Conservation (phyloP, 257 asterid genomes). For the Fraxinus americana region DNA sequence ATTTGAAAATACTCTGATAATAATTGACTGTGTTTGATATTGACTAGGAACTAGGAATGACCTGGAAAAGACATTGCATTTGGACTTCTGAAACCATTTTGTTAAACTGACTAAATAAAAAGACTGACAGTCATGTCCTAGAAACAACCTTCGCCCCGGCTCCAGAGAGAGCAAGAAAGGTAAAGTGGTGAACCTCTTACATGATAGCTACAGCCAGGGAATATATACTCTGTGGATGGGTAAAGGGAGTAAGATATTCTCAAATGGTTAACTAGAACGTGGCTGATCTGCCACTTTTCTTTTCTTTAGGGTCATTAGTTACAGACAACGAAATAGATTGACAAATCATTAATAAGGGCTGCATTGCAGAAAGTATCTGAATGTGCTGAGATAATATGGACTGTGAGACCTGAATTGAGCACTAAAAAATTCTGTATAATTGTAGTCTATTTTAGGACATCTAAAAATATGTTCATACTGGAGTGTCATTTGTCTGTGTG, state of each 20-base stretch:
- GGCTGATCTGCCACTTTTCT: background rate
- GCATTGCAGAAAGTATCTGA: slow-evolving; percentile 1
- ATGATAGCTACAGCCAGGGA: background rate
- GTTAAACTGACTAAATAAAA: background rate
- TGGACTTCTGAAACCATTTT: background rate
- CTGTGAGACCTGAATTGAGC: background rate
- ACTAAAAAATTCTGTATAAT: background rate
- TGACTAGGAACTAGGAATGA: background rate
- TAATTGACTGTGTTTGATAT: background rate
- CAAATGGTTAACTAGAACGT: slow-evolving; percentile 2
- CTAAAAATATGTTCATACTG: background rate
- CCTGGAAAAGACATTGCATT: background rate
- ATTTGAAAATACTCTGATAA: background rate
- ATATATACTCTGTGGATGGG: background rate
- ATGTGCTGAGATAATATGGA: background rate
- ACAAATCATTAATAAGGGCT: background rate
- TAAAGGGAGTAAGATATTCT: background rate
- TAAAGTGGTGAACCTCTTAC: background rate
- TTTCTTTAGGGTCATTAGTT: background rate
- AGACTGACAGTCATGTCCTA: background rate
- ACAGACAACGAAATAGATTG: background rate
- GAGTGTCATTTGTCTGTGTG: background rate
- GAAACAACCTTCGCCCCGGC: background rate
- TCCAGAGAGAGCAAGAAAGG: background rate
- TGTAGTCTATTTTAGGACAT: background rate